These are phyloP conservation scores for Pilasporangium apinafurcum DNA, from an alignment of 352 stramenopile species.

Conservation along the genomic window DNA sequence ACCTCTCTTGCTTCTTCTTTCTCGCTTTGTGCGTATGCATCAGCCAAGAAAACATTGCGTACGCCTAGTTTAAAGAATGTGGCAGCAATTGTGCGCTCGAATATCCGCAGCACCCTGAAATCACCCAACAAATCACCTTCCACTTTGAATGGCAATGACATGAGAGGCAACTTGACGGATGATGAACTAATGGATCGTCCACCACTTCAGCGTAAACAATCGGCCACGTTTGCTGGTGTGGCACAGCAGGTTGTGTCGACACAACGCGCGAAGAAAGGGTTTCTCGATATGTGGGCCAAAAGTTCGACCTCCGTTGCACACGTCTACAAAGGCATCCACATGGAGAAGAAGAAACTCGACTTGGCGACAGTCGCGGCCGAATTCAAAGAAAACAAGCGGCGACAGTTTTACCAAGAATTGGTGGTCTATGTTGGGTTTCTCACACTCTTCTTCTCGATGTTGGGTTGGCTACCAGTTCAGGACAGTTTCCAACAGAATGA, in stretches of 20 bases:
- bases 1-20: neutral
- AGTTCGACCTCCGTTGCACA: conserved; percentile 32
- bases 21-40: neutral
- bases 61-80: conserved; percentile 59
- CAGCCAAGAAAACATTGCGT: conserved; percentile 22
- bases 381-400: conserved; percentile 85
- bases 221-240: conserved; percentile 57
- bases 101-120: conserved; percentile 32
- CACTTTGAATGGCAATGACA: neutral
- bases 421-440: conserved; percentile 82
- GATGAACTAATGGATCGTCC: conserved; percentile 2
- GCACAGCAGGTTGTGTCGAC: conserved; percentile 71
- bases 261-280: conserved; percentile 58
- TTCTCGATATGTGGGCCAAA: conserved; percentile 73
- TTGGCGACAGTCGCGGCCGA: conserved; percentile 63
- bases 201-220: conserved; percentile 14
- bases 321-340: conserved; percentile 80
- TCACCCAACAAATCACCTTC: neutral
- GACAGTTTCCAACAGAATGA: conserved; percentile 84
- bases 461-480: conserved; percentile 73
- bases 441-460: conserved; percentile 66
- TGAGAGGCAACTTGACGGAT: neutral
- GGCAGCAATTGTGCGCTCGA: conserved; percentile 51
- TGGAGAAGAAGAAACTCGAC: conserved; percentile 89
- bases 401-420: conserved; percentile 86